phyloP scores from a whole-genome alignment of 495 filamentous ascomycete genomes.

The Hamigera avellanea region DNA sequence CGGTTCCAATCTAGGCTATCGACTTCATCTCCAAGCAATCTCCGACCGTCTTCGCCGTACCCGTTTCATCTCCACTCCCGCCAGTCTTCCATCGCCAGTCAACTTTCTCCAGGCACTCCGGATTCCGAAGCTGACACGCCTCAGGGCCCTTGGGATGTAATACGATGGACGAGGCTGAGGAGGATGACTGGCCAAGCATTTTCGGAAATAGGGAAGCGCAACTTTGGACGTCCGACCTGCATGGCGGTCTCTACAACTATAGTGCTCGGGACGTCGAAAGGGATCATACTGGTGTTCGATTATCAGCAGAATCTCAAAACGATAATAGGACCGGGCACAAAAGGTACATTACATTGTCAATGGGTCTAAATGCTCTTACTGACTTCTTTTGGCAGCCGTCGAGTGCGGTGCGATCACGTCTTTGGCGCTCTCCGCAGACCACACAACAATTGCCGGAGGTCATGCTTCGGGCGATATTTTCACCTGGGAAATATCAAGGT shows the following conservation, averaged over 20 bases:
- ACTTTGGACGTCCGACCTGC: constrained; percentile 85
- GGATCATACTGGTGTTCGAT: constrained; percentile 89
- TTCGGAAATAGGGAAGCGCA: constrained; percentile 88
- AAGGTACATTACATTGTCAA: constrained; percentile 46
- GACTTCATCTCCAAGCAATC: constrained; percentile 44
- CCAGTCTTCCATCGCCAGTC: constrained; percentile 56
- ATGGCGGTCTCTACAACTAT: constrained; percentile 83
- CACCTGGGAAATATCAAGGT: constrained; percentile 82
- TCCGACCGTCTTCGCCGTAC: constrained; percentile 67
- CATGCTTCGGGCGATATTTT: constrained; percentile 89
- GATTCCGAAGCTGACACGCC: constrained; percentile 49
- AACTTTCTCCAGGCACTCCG: constrained; percentile 37
- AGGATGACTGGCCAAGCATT: constrained; percentile 83
- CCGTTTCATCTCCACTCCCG: constrained; percentile 66
- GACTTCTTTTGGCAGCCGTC: constrained; percentile 43
- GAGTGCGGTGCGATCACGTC: constrained; percentile 84
- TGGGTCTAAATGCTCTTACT: not conserved
- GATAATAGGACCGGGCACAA: constrained; percentile 89
- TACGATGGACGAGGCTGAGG: constrained; percentile 88
- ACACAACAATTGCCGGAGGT: constrained; percentile 79
- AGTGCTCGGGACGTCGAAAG: constrained; percentile 85
- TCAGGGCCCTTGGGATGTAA: constrained; percentile 82
- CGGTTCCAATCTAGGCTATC: constrained; percentile 82
- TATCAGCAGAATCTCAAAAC: constrained; percentile 90
- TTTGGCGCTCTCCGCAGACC: constrained; percentile 84